These are phyloP conservation scores for Kernera saxatilis DNA, from an alignment of 345 rosid genomes.

Conservation along the genomic window DNA sequence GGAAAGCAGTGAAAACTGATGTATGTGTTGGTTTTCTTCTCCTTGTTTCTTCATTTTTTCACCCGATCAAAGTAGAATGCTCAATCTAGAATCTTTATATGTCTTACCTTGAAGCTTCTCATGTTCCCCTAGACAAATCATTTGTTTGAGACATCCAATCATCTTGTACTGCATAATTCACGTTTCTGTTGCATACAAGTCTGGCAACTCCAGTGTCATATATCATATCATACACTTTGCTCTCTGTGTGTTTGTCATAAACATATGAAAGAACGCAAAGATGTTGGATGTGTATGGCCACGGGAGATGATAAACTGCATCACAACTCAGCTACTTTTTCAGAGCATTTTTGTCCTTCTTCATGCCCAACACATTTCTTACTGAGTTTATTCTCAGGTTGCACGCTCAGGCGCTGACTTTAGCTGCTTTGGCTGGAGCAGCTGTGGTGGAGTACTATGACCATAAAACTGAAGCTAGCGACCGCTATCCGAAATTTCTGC, in stretches of 20 bases:
- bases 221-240: not conserved
- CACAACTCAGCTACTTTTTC: not conserved
- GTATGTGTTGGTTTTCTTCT: not conserved
- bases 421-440: slow-evolving; percentile 83
- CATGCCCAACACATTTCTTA: too few species aligned
- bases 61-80: not conserved
- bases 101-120: not conserved
- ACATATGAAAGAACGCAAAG: not conserved
- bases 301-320: not conserved
- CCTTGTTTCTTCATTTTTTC: not conserved
- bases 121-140: too few species aligned
- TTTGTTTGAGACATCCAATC: too few species aligned
- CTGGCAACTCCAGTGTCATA: not conserved
- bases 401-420: slow-evolving; percentile 82
- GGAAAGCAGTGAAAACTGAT: not conserved
- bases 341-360: not conserved
- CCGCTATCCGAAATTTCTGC: slow-evolving; percentile 40
- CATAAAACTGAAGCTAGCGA: slow-evolving; percentile 40
- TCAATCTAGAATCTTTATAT: not conserved
- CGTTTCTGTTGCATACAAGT: not conserved
- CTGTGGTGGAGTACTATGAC: slow-evolving; percentile 66
- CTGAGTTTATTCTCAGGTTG: slow-evolving; percentile 39
- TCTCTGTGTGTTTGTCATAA: not conserved
- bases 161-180: too few species aligned
- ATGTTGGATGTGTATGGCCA: not conserved